Evolutionary conservation across 2,329 filamentous ascomycete genomes (phyloP).

Genomic region (Blastomyces emzantsi): DNA sequence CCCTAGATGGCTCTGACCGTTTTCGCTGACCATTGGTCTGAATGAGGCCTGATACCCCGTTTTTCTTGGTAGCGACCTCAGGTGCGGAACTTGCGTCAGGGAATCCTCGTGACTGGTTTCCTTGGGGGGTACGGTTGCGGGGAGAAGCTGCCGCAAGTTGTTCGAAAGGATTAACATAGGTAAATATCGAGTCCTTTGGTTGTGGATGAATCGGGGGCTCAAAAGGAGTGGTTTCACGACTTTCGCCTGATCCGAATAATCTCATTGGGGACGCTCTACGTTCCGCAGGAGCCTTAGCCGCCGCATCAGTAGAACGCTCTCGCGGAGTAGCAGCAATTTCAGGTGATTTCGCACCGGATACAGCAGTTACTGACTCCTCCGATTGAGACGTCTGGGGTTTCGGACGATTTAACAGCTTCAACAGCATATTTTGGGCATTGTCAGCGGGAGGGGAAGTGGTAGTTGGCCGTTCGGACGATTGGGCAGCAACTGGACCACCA

Average conservation of each 20-base stretch:
- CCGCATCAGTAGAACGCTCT: slow-evolving; percentile 11
- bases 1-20: slow-evolving; percentile 5
- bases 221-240: slow-evolving; percentile 27
- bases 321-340: slow-evolving; percentile 19
- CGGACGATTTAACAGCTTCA: slow-evolving; percentile 74
- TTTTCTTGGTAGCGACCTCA: slow-evolving; percentile 17
- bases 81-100: slow-evolving; percentile 31
- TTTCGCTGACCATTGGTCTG: slow-evolving; percentile 3
- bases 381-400: slow-evolving; percentile 33
- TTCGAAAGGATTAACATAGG: slow-evolving; percentile 64
- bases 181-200: slow-evolving; percentile 48
- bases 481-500: slow-evolving; percentile 19
- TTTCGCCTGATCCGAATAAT: slow-evolving; percentile 24
- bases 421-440: slow-evolving; percentile 74
- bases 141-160: slow-evolving; percentile 58
- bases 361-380: slow-evolving; percentile 19
- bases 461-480: slow-evolving; percentile 15
- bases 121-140: slow-evolving; percentile 48
- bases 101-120: slow-evolving; percentile 28
- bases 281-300: slow-evolving; percentile 4
- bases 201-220: slow-evolving; percentile 31
- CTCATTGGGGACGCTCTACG: slow-evolving; percentile 24
- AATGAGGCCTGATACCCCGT: neutral
- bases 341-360: slow-evolving; percentile 25
- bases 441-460: slow-evolving; percentile 39